Percentiles rank a stretch among this genome's conserved stretches.
phyloP scores from a whole-genome alignment of 1,284 basidiomycete genomes.

The Ceratorhiza oryzae-sativae region DNA sequence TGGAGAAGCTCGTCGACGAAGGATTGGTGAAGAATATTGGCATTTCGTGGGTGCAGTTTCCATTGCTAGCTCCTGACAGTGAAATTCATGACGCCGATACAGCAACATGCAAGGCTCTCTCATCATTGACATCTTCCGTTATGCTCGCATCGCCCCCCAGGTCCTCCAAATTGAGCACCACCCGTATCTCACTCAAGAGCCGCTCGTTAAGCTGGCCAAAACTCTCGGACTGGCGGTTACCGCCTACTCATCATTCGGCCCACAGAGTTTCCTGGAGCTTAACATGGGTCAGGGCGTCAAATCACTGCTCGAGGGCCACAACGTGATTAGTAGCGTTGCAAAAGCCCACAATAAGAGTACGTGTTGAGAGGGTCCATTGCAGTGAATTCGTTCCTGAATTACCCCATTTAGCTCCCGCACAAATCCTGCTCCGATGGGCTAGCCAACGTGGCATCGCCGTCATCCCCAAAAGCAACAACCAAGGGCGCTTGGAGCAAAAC shows the following conservation, averaged over 20 bases:
- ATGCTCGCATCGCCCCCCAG: constrained; percentile 72
- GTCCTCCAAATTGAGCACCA: constrained; percentile 81
- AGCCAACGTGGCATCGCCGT: constrained; percentile 78
- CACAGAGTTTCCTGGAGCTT: constrained; percentile 72
- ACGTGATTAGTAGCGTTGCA: constrained; percentile 59
- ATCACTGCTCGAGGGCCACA: constrained; percentile 61
- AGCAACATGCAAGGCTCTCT: constrained; percentile 72
- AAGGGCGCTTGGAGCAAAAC: constrained; percentile 65
- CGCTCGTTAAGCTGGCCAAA: constrained; percentile 66
- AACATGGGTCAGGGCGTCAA: constrained; percentile 59
- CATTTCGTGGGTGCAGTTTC: constrained; percentile 55
- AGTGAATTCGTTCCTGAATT: not conserved
- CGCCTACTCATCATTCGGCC: constrained; percentile 81
- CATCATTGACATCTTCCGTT: constrained; percentile 70
- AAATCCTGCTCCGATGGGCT: constrained; percentile 79
- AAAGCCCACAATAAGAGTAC: constrained; percentile 63
- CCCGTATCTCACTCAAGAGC: constrained; percentile 75
- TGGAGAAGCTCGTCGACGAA: constrained; percentile 76
- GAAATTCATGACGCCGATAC: not conserved
- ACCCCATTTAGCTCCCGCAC: constrained; percentile 57
- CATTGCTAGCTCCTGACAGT: not conserved
- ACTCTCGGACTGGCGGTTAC: constrained; percentile 71
- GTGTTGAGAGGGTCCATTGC: constrained; percentile 44
- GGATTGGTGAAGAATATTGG: constrained; percentile 79
- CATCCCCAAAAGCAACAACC: constrained; percentile 75